Evolutionary conservation across 345 rosid species (phyloP), one percentile per base, ranked within the genome.

Genomic region (Euphorbia tirucalli): DNA sequence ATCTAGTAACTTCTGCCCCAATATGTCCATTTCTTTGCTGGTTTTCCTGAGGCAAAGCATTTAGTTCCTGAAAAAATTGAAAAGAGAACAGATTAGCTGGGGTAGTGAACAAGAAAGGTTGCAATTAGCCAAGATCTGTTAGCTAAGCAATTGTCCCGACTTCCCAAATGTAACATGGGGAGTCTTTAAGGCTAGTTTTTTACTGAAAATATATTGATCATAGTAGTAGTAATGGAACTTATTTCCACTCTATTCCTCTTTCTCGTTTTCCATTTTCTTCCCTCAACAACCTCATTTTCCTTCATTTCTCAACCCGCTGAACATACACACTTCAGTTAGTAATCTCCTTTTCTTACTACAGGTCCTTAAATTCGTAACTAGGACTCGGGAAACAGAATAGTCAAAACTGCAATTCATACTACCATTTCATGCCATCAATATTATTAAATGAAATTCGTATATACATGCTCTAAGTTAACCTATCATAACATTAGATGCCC

Each of bases 1-100:
- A 43, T 55, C 74, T 82, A 92, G 79, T 94, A 94, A 85, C 97
- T 94, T 86, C 97, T 90, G 71, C 97, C 99, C 97, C 97, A 94
- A 71, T 87, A 94, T 44, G 92, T 90, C 99, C 99, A 94, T 71
- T 83, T 92, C 78, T 77, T 92, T 0, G 99, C 97, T 10, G 96
- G 96, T 83, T 92, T 94, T 55, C 96, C 97, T 0, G 96, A 92
- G 14, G 91, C 97, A 81, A 94, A 94, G 78, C 97, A 94, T 24
- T 54, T 66, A 2, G 96, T 90, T 35, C 96, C 98, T 94, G 89
- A 62, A 61, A 57, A 24, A 14, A 18, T 0, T 11, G 0, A 35
- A 1, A 52, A 48, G 15, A 14, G 15, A 48, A 15, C 1, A 32
- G 37, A 15, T 48, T 44, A 44, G 49, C 54, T 48, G 54, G 4